Evolutionary conservation across 257 asterid genomes (phyloP).

Genomic region (Hygrophila difformis): DNA sequence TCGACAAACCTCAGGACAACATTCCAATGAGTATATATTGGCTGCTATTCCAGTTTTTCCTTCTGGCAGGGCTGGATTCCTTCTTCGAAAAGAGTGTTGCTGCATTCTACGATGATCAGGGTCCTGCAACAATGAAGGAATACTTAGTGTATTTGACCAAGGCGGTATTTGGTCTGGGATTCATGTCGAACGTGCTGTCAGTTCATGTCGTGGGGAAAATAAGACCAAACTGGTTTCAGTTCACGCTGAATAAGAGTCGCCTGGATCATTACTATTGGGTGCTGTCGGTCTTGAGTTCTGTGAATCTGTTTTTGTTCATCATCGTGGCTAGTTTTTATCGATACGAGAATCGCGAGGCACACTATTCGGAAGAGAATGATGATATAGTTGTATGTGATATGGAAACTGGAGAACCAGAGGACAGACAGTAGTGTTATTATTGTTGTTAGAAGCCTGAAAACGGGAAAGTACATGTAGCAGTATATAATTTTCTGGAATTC

Average conservation of each 20-base stretch:
- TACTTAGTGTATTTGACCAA: constrained; percentile 18
- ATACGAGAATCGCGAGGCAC: too few species aligned
- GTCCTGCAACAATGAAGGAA: constrained; percentile 18
- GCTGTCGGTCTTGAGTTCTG: constrained; percentile 25
- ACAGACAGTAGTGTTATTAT: too few species aligned
- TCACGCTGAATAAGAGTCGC: constrained; percentile 18
- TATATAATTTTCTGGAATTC: too few species aligned
- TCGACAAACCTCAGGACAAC: constrained; percentile 11
- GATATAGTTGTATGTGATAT: too few species aligned
- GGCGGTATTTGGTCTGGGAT: constrained; percentile 40
- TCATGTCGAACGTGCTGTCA: constrained; percentile 26
- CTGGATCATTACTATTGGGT: constrained; percentile 34
- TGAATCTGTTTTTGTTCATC: constrained; percentile 14
- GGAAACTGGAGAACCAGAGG: too few species aligned
- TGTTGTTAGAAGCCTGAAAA: too few species aligned
- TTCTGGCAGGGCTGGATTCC: constrained; percentile 34
- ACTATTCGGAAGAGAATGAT: too few species aligned
- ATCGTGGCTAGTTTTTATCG: constrained; percentile 9
- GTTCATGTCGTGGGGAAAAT: constrained; percentile 30
- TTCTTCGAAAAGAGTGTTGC: constrained; percentile 24
- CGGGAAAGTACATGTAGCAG: too few species aligned
- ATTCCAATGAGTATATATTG: constrained; percentile 24
- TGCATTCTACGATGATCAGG: constrained; percentile 18
- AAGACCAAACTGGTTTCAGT: constrained; percentile 34
- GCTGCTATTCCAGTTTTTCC: constrained; percentile 39